These are phyloP conservation scores for Ustilago curta DNA, from an alignment of 1,284 basidiomycete species.

Conservation along the genomic window DNA sequence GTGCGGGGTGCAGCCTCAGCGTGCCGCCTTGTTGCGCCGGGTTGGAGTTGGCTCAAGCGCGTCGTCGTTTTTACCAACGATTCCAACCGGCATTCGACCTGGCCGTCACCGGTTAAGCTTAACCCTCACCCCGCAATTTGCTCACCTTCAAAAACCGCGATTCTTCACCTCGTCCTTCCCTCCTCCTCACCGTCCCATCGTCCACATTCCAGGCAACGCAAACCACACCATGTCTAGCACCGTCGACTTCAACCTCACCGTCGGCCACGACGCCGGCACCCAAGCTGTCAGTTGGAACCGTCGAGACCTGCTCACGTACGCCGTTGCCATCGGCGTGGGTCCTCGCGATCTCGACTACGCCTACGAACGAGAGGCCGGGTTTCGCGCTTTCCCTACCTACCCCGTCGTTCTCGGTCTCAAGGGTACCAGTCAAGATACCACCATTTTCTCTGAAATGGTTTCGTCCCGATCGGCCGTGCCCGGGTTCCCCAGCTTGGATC, in stretches of 20 bases:
- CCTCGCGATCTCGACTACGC: conserved; percentile 66
- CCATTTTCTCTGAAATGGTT: conserved; percentile 66
- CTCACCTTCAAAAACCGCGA: background rate
- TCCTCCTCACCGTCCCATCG: conserved; percentile 25
- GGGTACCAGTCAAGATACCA: conserved; percentile 60
- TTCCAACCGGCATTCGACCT: conserved; percentile 25
- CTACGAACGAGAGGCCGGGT: conserved; percentile 66
- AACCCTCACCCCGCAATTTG: conserved; percentile 25
- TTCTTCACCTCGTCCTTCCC: background rate
- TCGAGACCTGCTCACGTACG: conserved; percentile 68
- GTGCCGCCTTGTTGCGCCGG: background rate
- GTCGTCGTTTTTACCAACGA: conserved; percentile 4
- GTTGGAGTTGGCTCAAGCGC: conserved; percentile 24
- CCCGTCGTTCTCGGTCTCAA: conserved; percentile 68
- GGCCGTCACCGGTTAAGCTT: conserved; percentile 14
- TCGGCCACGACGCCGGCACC: conserved; percentile 63
- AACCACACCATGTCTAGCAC: conserved; percentile 19
- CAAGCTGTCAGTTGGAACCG: conserved; percentile 69
- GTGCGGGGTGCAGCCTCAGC: background rate
- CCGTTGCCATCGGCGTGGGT: conserved; percentile 64
- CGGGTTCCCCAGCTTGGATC: conserved; percentile 65
- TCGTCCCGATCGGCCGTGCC: conserved; percentile 36
- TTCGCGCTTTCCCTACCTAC: conserved; percentile 69
- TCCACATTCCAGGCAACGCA: conserved; percentile 28
- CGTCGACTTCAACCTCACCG: conserved; percentile 60